Base-by-base conservation (phyloP, 495 filamentous ascomycete species). In the Penicillium arizonense region DNA sequence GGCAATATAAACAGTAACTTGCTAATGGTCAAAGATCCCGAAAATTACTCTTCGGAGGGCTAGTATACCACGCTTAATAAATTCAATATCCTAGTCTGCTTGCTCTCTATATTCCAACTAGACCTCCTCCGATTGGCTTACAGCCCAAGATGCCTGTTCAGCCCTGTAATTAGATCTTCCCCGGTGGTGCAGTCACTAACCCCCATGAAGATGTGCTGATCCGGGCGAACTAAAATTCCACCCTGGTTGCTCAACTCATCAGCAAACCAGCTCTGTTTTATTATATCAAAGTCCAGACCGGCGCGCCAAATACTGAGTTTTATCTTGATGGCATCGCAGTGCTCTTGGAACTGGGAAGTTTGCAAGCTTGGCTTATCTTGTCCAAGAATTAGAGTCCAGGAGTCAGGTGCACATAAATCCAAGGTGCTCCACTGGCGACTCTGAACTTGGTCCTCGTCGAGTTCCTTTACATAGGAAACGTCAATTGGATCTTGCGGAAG, bases 401-500 rank as follows among this genome's bases (percentile, higher is more conserved):
- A 48, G 38, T 64, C 52, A 21, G 53, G 41, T 7, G 44, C 47
- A 52, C 56, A 68, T 21, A 68, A 44, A 53, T 68, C 64, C 11
- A 68, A 52, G 3, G 52, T 63, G 18, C 63, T 66, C 56, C 46
- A 68, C 40, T 59, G 58, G 32, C 50, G 57, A 13, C 23, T 9
- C 16, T 36, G 18, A 13, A 68, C 11, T 12, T 56, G 34, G 33
- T 32, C 37, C 2, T 23, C n/a, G 5, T 10, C 26, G 5, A 68
- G 42, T 34, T 68, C 64, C 8, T 2, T 38, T 10, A 65, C 44
- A 38, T 68, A 65, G 1, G 62, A 63, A 4, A 47, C 33, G 32
- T 68, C 59, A 11, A 56, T 42, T 2, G 54, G 54, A 30, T 36
- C 32, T 2, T 5, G n/a, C 13, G 40, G 40, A 14, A 52, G 13